Base-by-base conservation (phyloP, 495 filamentous ascomycete species). In the Chaetomidium leptoderma region DNA sequence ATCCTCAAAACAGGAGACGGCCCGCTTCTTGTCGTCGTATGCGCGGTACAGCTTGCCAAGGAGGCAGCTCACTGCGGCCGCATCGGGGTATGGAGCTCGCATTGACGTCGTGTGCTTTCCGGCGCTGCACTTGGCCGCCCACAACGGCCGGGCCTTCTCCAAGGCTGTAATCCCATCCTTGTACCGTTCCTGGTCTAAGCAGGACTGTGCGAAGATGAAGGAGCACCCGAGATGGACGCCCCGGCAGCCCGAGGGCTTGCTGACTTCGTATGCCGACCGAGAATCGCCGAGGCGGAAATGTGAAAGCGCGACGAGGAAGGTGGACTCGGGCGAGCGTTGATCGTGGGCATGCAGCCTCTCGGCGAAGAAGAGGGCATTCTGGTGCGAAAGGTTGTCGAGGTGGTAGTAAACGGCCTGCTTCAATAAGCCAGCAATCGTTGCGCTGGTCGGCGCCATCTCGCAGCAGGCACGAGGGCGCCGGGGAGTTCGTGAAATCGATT, bases 361-460 rank as follows among this genome's bases (percentile, higher is more conserved):
- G 47, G 93, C 87, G 39, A 95, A 85, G 73, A 97, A 97, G 29
- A 96, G 83, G 50, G 93, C 93, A 63, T 93, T 97, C 32, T 88
- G 81, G 62, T 87, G 78, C 29, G 92, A 80, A 63, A 92, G 86
- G 63, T 92, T 95, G 73, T 98, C 93, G 69, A 98, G 83, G 67
- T 95, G 86, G 73, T 97, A 96, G 72, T 91, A 88, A 58, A 97
- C 85, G 51, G 90, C 79, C 66, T 93, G 88, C 67, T 87, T 82
- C 63, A 97, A 76, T 72, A 95, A 88, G 69, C 78, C 77, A 39
- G 86, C 77, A 62, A 91, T 79, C 68, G 86, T 79, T 17, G 80
- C 70, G 61, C 78, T 83, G 30, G 81, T 81, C 8, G 89, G 85
- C 55, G 88, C 81, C 91, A 95, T 95, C 68, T 60, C 61, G 57